phyloP scores from a whole-genome alignment of 140 eudicot genomes.

The Cichorium intybus region DNA sequence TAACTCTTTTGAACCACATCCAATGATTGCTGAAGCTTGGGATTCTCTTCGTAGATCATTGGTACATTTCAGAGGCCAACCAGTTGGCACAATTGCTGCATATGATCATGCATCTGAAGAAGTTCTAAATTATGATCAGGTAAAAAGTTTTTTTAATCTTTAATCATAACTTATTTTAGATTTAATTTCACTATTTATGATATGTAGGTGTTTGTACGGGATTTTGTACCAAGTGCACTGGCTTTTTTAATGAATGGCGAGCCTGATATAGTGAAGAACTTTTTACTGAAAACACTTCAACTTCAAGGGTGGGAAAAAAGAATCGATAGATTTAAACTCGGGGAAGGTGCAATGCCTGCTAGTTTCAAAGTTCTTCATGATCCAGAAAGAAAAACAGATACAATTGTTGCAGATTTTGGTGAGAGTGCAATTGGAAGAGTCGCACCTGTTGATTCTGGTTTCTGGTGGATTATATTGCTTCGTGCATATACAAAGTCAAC shows the following conservation, averaged over 20 bases:
- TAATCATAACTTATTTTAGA: neutral
- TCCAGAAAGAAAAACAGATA: constrained; percentile 78
- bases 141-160: constrained; percentile 12
- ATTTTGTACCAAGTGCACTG: constrained; percentile 92
- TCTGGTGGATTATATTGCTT: constrained; percentile 99
- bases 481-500: constrained; percentile 87
- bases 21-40: constrained; percentile 98
- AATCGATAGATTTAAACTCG: constrained; percentile 82
- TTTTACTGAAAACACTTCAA: constrained; percentile 76
- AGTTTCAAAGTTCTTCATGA: constrained; percentile 92
- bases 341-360: constrained; percentile 98
- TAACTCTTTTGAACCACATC: constrained; percentile 95
- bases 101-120: constrained; percentile 98
- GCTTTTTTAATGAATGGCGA: constrained; percentile 93
- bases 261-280: constrained; percentile 88
- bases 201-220: constrained; percentile 83
- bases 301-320: constrained; percentile 95
- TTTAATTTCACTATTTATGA: neutral
- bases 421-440: constrained; percentile 97
- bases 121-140: constrained; percentile 96
- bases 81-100: constrained; percentile 97
- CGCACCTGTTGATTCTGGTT: constrained; percentile 95
- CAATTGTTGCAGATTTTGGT: constrained; percentile 86
- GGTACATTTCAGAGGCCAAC: constrained; percentile 86
- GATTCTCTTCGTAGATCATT: constrained; percentile 86